phyloP scores from a whole-genome alignment of 1,284 basidiomycete species.

The Ceratobasidium sp. region DNA sequence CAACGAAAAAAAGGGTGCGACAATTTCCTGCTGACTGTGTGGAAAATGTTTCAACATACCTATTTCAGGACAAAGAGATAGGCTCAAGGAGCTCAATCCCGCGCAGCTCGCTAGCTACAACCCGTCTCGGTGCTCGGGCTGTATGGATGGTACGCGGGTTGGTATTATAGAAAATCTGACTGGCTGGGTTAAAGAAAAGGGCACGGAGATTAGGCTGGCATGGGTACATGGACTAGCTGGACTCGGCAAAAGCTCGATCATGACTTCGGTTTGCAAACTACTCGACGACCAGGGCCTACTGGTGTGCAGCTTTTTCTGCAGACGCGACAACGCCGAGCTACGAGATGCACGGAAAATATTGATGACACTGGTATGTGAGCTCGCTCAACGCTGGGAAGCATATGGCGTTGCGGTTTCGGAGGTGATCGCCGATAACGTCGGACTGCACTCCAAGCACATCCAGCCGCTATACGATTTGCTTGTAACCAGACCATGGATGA shows the following conservation, averaged over 20 bases:
- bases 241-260: conserved; percentile 46
- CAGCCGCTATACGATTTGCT: too few species aligned
- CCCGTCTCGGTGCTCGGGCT: background rate
- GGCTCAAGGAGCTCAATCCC: background rate
- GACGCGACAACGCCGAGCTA: conserved; percentile 41
- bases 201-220: conserved; percentile 29
- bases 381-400: background rate
- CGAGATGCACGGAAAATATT: conserved; percentile 24
- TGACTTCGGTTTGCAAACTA: too few species aligned
- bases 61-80: background rate
- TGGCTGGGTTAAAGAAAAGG: background rate
- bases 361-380: conserved; percentile 12
- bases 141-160: background rate
- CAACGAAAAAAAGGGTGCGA: background rate
- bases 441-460: too few species aligned
- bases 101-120: background rate
- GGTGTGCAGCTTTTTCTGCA: too few species aligned
- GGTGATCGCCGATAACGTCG: background rate
- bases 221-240: conserved; percentile 46
- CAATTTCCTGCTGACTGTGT: too few species aligned
- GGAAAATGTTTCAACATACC: too few species aligned
- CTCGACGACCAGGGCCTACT: too few species aligned
- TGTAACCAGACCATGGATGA: too few species aligned
- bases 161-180: background rate
- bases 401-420: background rate